Evolutionary conservation across 495 filamentous ascomycete genomes (phyloP), one percentile per base, ranked within the genome.

Genomic region (Penicillium odoratum): DNA sequence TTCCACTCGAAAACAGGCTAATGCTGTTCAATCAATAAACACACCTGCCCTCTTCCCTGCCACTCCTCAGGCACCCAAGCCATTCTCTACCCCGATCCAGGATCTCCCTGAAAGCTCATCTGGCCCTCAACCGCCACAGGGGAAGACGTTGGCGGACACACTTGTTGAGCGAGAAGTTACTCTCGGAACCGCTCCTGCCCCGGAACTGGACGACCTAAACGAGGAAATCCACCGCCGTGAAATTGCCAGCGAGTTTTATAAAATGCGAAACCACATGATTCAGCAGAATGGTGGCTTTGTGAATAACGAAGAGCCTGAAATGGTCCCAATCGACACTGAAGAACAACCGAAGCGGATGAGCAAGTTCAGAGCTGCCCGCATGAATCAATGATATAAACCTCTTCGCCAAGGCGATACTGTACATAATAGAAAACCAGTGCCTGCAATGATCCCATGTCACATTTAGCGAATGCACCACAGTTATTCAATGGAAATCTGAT

Each of bases 341-440:
- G 82, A 88, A 10, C 82, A 84, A 31, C 81, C 83, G 29, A 88
- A 82, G 68, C 88, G 87, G 60, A 75, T 97, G 57, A 97, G 93
- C 79, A 82, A 89, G 58, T 98, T 97, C 73, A 94, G 86, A 72
- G 91, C 93, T 54, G 91, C 94, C 6, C 83, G 91, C 50, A 69
- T 97, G 68, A 57, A 51, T 40, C 38, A 40, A 40, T 40, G 15
- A 40, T 40, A 40, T 16, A 5, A 11, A 5, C 38, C 38, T 40
- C 38, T 40, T 40, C 13, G n/a, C 38, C 38, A 40, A 40, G 38
- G 38, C 38, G 38, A 40, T 40, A 40, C 7, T 36, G 38, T 40
- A 40, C 38, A 40, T 40, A n/a, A 40, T n/a, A 16, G 15, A 40
- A 40, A 15, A n/a, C 31, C 7, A 33, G 31, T 6, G 31, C 31